phyloP scores from a whole-genome alignment of 2,329 filamentous ascomycete species.

The Fusarium denticulatum region DNA sequence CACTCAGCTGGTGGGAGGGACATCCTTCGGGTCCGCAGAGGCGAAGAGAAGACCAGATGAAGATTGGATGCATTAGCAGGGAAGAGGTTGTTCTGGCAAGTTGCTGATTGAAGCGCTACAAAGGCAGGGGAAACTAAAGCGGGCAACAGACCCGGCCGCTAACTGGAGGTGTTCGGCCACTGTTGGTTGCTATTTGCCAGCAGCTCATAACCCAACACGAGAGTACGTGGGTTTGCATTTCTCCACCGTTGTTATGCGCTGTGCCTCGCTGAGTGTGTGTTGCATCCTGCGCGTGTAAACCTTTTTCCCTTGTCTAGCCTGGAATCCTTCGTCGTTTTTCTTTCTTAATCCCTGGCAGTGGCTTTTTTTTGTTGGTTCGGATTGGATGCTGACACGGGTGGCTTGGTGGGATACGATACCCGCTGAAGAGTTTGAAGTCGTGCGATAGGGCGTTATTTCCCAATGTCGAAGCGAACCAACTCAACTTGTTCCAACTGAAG shows the following conservation, averaged over 20 bases:
- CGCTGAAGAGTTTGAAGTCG: not conserved
- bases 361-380: not conserved
- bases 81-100: not conserved
- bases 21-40: not conserved
- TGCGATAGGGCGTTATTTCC: not conserved
- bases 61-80: not conserved
- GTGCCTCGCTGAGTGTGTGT: not conserved
- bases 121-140: conserved; percentile 1
- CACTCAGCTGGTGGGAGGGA: not conserved
- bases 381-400: conserved; percentile 1
- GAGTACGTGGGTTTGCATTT: not conserved
- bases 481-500: not conserved
- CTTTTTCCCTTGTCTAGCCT: not conserved
- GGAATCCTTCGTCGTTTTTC: not conserved
- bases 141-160: not conserved
- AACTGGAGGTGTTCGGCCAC: not conserved
- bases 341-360: not conserved
- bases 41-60: not conserved
- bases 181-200: not conserved
- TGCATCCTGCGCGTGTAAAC: conserved; percentile 6
- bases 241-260: not conserved
- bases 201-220: not conserved
- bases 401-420: not conserved
- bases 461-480: not conserved
- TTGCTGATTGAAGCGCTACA: conserved; percentile 8